Evolutionary conservation across 1,139 yeast genomes (phyloP).

Genomic region (Torulaspora globosa): DNA sequence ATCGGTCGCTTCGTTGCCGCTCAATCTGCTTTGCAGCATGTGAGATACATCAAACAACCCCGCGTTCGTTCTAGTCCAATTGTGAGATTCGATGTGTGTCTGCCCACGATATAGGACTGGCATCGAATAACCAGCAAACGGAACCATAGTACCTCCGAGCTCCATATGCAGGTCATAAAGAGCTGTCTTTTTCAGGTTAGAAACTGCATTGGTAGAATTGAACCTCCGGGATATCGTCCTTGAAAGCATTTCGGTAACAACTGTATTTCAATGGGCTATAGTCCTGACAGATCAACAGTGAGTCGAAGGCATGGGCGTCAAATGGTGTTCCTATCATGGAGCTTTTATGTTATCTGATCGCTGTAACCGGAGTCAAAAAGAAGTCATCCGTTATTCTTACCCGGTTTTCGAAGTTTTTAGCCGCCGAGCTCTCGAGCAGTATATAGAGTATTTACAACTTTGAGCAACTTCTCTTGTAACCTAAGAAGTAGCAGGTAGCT

Average conservation of each 20-base stretch:
- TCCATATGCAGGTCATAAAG: slow-evolving; percentile 73
- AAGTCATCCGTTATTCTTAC: slow-evolving; percentile 1
- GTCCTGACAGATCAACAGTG: neutral
- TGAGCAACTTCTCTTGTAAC: neutral
- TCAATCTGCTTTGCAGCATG: slow-evolving; percentile 83
- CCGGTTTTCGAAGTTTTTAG: neutral
- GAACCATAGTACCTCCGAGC: slow-evolving; percentile 86
- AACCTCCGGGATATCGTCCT: slow-evolving; percentile 30
- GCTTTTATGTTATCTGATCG: slow-evolving; percentile 2
- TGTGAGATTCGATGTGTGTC: slow-evolving; percentile 86
- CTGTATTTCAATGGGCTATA: neutral
- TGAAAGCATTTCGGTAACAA: slow-evolving; percentile 1
- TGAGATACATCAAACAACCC: slow-evolving; percentile 96
- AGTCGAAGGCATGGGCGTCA: neutral
- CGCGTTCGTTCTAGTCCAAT: slow-evolving; percentile 84
- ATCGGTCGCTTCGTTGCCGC: slow-evolving; percentile 64
- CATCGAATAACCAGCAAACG: slow-evolving; percentile 93
- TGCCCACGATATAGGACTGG: slow-evolving; percentile 83
- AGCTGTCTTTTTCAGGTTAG: slow-evolving; percentile 60
- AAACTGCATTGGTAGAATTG: slow-evolving; percentile 32
- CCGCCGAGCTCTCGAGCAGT: slow-evolving; percentile 4
- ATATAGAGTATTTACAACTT: neutral
- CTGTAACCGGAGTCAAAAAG: slow-evolving; percentile 8
- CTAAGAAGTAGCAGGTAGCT: neutral
- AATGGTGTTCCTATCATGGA: neutral